Conservation (phyloP, 192 early-diverging fungal species). For the Rhizophlyctis rosea region DNA sequence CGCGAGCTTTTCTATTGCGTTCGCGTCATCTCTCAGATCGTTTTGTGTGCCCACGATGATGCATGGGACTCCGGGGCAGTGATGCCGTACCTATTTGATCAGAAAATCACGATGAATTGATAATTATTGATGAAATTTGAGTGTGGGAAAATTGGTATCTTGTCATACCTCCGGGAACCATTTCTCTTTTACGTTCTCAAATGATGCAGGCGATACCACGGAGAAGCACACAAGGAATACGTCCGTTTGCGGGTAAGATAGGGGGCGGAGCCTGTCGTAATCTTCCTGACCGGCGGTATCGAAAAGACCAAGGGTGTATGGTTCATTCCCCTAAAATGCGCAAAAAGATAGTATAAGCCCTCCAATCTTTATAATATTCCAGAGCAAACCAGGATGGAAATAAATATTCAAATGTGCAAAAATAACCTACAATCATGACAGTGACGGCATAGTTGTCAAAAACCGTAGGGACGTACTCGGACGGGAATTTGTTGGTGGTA, state of each 20-base stretch:
- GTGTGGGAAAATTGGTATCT: background rate
- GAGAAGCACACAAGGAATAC: conserved; percentile 95
- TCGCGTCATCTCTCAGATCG: conserved; percentile 85
- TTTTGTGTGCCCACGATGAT: conserved; percentile 91
- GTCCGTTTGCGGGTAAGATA: conserved; percentile 94
- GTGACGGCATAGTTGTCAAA: conserved; percentile 99
- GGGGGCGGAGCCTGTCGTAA: conserved; percentile 88
- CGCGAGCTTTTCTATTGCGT: conserved; percentile 72
- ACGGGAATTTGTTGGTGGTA: conserved; percentile 95
- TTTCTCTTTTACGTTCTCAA: conserved; percentile 94
- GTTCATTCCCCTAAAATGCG: conserved; percentile 81
- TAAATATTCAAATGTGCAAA: background rate
- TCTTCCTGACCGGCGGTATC: conserved; percentile 97
- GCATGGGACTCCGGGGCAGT: conserved; percentile 93
- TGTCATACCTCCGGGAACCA: conserved; percentile 86
- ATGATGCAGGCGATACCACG: conserved; percentile 86
- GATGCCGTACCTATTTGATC: conserved; percentile 66
- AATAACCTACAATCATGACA: conserved; percentile 87
- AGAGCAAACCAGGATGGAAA: background rate
- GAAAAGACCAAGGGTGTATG: conserved; percentile 91
- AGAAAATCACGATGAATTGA: background rate
- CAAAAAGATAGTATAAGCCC: conserved; percentile 2
- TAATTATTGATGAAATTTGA: too few species aligned
- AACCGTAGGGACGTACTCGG: conserved; percentile 95
- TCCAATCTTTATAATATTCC: background rate